These are phyloP conservation scores for Hypericum perforatum DNA, from an alignment of 345 rosid species.

Conservation along the genomic window DNA sequence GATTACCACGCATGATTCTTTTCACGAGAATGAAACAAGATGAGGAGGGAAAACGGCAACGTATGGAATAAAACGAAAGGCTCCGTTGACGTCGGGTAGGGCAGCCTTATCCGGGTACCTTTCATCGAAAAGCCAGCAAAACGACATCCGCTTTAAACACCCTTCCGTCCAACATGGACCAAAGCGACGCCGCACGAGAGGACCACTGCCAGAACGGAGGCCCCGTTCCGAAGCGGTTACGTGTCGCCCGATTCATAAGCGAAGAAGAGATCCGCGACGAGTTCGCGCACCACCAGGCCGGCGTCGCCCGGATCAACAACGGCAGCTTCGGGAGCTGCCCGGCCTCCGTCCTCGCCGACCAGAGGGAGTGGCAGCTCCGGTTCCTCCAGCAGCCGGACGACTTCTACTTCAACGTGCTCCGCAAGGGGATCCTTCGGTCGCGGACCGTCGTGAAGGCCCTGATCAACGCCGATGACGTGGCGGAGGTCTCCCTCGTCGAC, in stretches of 20 bases:
- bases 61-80: too few relatives aligned
- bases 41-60: too few relatives aligned
- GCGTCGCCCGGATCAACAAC: constrained; percentile 58
- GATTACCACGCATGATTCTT: too few relatives aligned
- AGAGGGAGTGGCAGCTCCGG: constrained; percentile 49
- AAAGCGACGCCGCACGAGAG: neutral
- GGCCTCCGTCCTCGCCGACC: constrained; percentile 43
- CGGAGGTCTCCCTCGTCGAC: constrained; percentile 66
- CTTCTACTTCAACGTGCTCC: constrained; percentile 59
- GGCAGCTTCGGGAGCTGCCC: constrained; percentile 86
- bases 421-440: constrained; percentile 45
- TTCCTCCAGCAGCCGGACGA: constrained; percentile 66
- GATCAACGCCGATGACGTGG: constrained; percentile 57
- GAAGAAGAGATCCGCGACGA: constrained; percentile 43
- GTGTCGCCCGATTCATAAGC: constrained; percentile 13
- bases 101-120: too few relatives aligned
- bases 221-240: constrained; percentile 1
- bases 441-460: constrained; percentile 44
- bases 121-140: too few relatives aligned
- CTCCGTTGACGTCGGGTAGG: too few relatives aligned
- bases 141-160: too few relatives aligned
- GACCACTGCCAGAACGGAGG: constrained; percentile 9
- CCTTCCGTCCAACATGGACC: neutral
- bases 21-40: too few relatives aligned
- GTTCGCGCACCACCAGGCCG: constrained; percentile 63